Conservation (phyloP, 768 basidiomycete species). For the Gloeopeniophorella convolvens region DNA sequence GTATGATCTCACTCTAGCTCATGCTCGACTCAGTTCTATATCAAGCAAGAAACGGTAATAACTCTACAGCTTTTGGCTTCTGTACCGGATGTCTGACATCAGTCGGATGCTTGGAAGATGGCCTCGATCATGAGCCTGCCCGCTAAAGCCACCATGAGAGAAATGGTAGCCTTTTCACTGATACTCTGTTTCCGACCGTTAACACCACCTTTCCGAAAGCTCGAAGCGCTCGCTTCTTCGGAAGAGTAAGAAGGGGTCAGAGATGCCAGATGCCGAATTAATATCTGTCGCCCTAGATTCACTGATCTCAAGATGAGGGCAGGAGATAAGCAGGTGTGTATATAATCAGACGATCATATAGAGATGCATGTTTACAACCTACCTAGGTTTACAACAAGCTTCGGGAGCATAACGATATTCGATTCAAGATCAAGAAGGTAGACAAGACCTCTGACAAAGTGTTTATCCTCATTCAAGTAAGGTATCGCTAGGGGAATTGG, state of each 20-base stretch:
- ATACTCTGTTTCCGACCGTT: neutral
- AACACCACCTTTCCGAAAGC: slow-evolving; percentile 8
- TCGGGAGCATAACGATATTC: slow-evolving; percentile 66
- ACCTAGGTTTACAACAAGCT: slow-evolving; percentile 57
- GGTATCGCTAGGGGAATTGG: neutral
- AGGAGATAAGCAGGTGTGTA: slow-evolving; percentile 64
- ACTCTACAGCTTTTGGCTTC: slow-evolving; percentile 5
- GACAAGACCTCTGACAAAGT: slow-evolving; percentile 73
- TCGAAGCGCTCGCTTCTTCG: slow-evolving; percentile 16
- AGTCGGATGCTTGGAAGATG: no score
- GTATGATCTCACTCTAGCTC: neutral
- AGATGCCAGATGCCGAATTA: no score
- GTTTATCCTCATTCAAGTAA: slow-evolving; percentile 72
- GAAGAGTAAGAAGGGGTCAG: no score
- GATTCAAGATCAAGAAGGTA: slow-evolving; percentile 65
- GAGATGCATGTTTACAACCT: neutral
- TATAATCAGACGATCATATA: neutral
- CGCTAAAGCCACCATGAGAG: slow-evolving; percentile 47
- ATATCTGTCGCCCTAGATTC: slow-evolving; percentile 40
- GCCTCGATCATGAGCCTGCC: slow-evolving; percentile 53
- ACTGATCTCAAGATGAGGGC: slow-evolving; percentile 59
- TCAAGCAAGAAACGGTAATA: slow-evolving; percentile 59
- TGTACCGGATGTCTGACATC: neutral
- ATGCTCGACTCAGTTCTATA: slow-evolving; percentile 53
- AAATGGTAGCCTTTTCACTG: slow-evolving; percentile 46